Evolutionary conservation across 1,139 yeast species (phyloP), one percentile per base, ranked within the genome.

Genomic region (Saccharomyces hybrid): DNA sequence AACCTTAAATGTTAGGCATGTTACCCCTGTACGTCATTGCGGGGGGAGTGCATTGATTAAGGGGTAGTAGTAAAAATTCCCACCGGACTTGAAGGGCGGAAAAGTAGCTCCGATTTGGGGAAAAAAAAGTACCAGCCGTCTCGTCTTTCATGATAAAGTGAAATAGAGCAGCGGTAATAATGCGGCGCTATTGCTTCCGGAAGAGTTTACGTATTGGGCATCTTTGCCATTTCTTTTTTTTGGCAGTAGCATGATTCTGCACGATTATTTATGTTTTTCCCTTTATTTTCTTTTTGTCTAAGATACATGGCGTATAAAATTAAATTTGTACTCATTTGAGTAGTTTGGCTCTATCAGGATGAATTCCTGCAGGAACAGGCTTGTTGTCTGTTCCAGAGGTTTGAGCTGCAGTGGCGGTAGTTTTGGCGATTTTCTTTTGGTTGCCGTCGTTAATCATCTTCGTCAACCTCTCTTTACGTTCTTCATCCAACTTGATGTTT

Each of bases 401-500:
- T 16, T 54, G 32, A 3, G 53, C 44, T 11, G 52, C 53, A 23
- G 56, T 9, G 23, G 55, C 38, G n/a, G 53, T 6, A 9, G 47
- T 51, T 4, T 47, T 51, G 13, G 52, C 56, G 8, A 54, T 49
- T 53, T 60, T 64, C 49, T 57, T 59, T 23, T 53, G 53, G 14
- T 60, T 52, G 31, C 64, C 62, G 4, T 60, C 61, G 46, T 56
- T 58, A 26, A 65, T 65, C 64, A 69, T 59, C 42, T 71, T 68
- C 47, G 61, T 64, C 60, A 80, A 73, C 65, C 81, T 79, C 25
- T 73, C 77, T 58, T 73, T 81, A 70, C 87, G 77, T 63, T 89
- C 95, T 46, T 77, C 83, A 47, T 78, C 77, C 61, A 89, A 73
- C 64, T 84, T 85, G 52, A 81, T 86, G 69, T 91, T 90, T 77